Evolutionary conservation across 2,329 filamentous ascomycete genomes (phyloP), one percentile per base, ranked within the genome.

Genomic region (Dothistroma pini): DNA sequence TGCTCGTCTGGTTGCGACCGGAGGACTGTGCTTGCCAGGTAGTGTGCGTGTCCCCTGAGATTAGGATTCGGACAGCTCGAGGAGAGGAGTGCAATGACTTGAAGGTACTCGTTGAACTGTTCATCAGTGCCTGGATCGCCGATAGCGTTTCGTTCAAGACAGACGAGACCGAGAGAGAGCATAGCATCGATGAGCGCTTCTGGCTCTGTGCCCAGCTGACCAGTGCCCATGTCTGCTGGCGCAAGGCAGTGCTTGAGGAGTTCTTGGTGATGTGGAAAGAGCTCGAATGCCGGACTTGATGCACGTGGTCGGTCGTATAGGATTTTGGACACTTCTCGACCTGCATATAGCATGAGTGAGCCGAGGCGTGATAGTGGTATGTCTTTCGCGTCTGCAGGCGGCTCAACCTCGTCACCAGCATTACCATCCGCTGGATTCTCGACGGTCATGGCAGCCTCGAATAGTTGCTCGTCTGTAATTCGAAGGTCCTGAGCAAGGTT

Each of bases 401-500:
- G 78, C 16, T 85, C 82, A 41, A 84, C 82, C 66, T 86, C 84
- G 56, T 81, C 79, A 9, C 64, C 65, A 9, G 49, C 55, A 3
- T 78, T 72, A 3, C 77, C 72, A 6, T 29, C 51, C 0, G 76
- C 73, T 62, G 75, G 65, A 70, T 79, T 71, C 71, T 79, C 72
- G 44, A 73, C 49, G 62, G 74, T 67, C 62, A 75, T 68, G 59
- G 78, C 68, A 6, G 82, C 77, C 16, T 73, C 70, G 9, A 82
- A 69, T 4, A 86, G 74, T 9, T 83, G 77, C 9, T 78, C 68
- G 11, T 79, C 79, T 25, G 78, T 72, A 29, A 86, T 67, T 1
- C 77, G 79, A 31, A 86, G 75, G 65, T 86, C 84, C 56, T 84
- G 81, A 16, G 87, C 83, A 57, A 91, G 78, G 19, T 87, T 85